Evolutionary conservation across 768 basidiomycete genomes (phyloP), one percentile per base, ranked within the genome.

Genomic region (Lactifluus subvellereus): DNA sequence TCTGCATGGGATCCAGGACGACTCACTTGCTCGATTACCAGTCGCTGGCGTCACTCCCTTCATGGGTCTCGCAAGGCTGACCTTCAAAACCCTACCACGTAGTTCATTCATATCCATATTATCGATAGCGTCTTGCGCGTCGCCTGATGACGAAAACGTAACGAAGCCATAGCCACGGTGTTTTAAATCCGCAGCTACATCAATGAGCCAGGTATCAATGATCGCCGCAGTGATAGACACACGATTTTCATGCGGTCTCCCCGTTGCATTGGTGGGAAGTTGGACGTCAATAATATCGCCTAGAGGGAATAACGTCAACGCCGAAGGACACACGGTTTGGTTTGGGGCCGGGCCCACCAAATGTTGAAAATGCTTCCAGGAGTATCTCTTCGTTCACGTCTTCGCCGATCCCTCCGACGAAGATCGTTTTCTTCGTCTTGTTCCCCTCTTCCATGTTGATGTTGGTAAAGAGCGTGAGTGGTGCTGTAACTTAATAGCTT

Each of bases 101-200:
- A 91, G 78, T 72, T 95, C 94, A 71, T 96, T 97, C 75, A 95
- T 77, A 74, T 98, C 94, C 91, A 94, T 98, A 77, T 98, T 98
- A 79, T 98, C 96, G 64, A 98, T 96, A 33, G 96, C 96, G 72
- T 98, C 95, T 71, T 91, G 89, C 5, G 96, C 94, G 74, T 96
- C 93, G 27, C 82, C 81, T 9, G 89, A 72, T 7, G 87, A 88
- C 11, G 85, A 76, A 72, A 84, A 98, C 1, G 94, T 94, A 53
- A 98, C 84, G 72, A 98, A 98, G 9, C 88, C 96, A 76, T 94
- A 98, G 10, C 95, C 96, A 50, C 94, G 86, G 73, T 93, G 91
- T 76, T 89, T 92, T n/a, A 76, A 27, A 47, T 64, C 75, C 65
- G 88, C 89, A 89, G 62, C 11, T 37, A 20, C 33, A 22, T 20